Percentiles rank a stretch among this genome's conserved stretches.
These are phyloP conservation scores for Lachancea sp. DNA, from an alignment of 805 yeast genomes.

Conservation along the genomic window DNA sequence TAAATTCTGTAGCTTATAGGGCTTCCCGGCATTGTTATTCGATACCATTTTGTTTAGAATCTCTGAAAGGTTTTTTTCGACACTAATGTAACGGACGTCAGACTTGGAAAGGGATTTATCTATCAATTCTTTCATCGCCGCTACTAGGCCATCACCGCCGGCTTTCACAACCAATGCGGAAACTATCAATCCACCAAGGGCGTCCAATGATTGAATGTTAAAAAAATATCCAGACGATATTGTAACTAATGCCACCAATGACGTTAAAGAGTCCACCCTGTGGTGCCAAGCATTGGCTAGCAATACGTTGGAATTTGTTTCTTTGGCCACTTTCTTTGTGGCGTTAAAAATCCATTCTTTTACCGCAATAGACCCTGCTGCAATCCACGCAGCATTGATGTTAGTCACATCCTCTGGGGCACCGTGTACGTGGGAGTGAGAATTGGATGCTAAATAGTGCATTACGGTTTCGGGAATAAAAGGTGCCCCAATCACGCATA, in stretches of 20 bases:
- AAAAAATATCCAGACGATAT: conserved; percentile 80
- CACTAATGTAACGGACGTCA: conserved; percentile 43
- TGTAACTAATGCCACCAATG: conserved; percentile 82
- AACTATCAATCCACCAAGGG: conserved; percentile 86
- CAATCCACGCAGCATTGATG: conserved; percentile 94
- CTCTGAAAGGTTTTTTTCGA: conserved; percentile 37
- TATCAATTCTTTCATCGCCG: conserved; percentile 67
- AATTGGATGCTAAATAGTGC: conserved; percentile 47
- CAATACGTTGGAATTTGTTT: conserved; percentile 78
- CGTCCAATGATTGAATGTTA: conserved; percentile 77
- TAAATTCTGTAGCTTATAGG: conserved; percentile 37
- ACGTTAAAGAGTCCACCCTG: conserved; percentile 87
- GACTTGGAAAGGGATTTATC: conserved; percentile 58
- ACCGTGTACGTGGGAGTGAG: conserved; percentile 36
- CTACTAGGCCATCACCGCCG: conserved; percentile 67
- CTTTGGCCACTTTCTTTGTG: conserved; percentile 72
- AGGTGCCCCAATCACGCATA: conserved; percentile 61
- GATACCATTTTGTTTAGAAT: conserved; percentile 33
- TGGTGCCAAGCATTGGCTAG: conserved; percentile 99
- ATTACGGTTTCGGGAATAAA: conserved; percentile 54
- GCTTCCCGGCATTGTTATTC: conserved; percentile 37
- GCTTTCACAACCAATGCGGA: conserved; percentile 78
- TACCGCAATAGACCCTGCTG: conserved; percentile 76
- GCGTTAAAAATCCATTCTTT: conserved; percentile 86
- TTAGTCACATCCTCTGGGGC: conserved; percentile 43